Evolutionary conservation across 345 rosid genomes (phyloP).

Genomic region (Arabis hirsuta): DNA sequence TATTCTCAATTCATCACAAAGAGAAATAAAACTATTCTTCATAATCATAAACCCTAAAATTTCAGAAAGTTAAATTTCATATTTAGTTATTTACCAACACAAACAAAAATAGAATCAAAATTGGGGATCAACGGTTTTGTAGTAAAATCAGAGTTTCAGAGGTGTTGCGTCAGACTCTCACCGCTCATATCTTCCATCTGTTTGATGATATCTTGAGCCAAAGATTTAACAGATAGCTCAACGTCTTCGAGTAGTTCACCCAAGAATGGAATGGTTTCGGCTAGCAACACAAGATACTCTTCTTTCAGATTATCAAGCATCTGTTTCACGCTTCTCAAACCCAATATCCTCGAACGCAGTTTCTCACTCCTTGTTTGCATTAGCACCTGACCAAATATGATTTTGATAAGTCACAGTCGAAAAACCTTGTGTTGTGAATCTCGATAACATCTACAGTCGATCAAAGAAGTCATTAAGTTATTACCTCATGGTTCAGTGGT

Average conservation of each 20-base stretch:
- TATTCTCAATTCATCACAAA: neutral
- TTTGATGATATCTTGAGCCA: constrained; percentile 81
- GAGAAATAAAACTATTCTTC: neutral
- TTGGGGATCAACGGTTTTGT: neutral
- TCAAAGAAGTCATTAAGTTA: neutral
- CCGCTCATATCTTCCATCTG: constrained; percentile 93
- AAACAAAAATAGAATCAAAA: constrained; percentile 31
- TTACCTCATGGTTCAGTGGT: constrained; percentile 91
- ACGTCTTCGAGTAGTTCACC: constrained; percentile 88
- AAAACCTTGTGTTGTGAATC: neutral
- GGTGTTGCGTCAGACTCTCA: constrained; percentile 71
- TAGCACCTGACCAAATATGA: constrained; percentile 59
- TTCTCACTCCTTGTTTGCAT: constrained; percentile 93
- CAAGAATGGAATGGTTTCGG: constrained; percentile 89
- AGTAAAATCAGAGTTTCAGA: constrained; percentile 42
- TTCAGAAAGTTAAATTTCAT: constrained; percentile 4
- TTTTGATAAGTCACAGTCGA: neutral
- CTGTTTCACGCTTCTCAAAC: constrained; percentile 72
- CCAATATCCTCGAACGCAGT: constrained; percentile 71
- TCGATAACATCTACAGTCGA: neutral
- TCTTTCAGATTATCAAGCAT: constrained; percentile 82
- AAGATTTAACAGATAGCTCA: constrained; percentile 75
- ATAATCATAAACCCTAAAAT: neutral
- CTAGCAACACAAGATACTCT: constrained; percentile 75
- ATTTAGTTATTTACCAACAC: constrained; percentile 22